These are phyloP conservation scores for Syzygium oleosum DNA, from an alignment of 345 rosid genomes.

Conservation along the genomic window DNA sequence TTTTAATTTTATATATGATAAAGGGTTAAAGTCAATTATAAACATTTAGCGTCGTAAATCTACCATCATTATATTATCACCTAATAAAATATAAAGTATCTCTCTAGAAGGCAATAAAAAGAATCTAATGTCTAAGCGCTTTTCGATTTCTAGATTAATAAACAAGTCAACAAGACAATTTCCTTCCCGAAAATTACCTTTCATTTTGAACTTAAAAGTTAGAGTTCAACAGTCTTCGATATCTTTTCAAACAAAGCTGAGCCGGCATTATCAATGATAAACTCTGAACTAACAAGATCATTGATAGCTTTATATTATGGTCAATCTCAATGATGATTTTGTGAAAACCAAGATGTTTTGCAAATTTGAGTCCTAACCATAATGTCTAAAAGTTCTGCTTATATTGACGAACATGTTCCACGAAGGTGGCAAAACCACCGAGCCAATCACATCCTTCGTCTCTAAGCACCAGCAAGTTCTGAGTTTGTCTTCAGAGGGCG, in stretches of 20 bases:
- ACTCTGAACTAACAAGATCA: not conserved
- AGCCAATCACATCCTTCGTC: not conserved
- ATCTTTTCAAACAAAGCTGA: not conserved
- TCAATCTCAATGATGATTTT: not conserved
- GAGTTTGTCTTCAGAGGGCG: not conserved
- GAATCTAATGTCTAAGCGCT: not conserved
- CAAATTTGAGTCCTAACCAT: not conserved
- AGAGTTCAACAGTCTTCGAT: not conserved
- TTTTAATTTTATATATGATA: not conserved
- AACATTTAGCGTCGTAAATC: not conserved
- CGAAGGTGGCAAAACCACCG: not conserved
- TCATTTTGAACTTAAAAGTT: not conserved
- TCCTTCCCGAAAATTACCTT: not conserved
- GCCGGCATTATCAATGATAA: not conserved
- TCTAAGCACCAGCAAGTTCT: not conserved
- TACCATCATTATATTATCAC: not conserved
- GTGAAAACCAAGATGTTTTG: not conserved
- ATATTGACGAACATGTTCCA: not conserved
- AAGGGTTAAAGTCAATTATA: not conserved
- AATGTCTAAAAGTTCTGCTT: not conserved
- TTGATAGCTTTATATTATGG: not conserved
- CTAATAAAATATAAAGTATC: not conserved
- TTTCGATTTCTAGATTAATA: not conserved
- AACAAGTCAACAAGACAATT: not conserved
- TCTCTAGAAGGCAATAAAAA: not conserved